Base-by-base conservation (phyloP, 805 yeast genomes). In the Saccharomycopsis sp. region DNA sequence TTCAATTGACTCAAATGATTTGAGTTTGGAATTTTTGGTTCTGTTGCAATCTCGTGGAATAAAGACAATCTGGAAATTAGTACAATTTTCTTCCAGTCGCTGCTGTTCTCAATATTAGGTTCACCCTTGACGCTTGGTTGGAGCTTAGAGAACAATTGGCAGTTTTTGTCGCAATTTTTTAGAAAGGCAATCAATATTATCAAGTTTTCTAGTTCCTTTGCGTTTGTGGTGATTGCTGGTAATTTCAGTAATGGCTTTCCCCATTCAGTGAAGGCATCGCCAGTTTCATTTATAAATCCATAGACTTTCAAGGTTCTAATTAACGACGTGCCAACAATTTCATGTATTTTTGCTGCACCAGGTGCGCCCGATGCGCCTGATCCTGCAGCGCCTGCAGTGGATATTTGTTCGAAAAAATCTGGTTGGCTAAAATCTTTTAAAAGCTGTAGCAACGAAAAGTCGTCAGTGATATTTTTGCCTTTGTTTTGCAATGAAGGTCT, bases 1-100 rank as follows among this genome's bases (percentile, higher is more conserved):
- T 89, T 87, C 37, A 89, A 75, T 14, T 90, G 91, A 1, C 91
- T 91, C 51, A 59, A 52, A 15, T 18, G 47, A 14, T 52, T 54
- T 14, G 51, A 37, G 37, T 57, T 79, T 78, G 70, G 81, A 84
- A 53, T 79, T 80, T 46, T 74, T 74, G 24, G 81, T 81, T 65
- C 72, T 75, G 51, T 84, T 2, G 77, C 73, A 2, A 77, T 65
- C 18, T 58, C 54, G 48, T 76, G 71, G 44, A 81, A 70, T 3
- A 82, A 68, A 2, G 79, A 69, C 15, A 83, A 68, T 61, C 86
- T 78, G 5, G 82, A 69, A 20, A 82, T 69, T 51, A 83, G 64
- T 23, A 72, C 66, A 15, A 77, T 16, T 16, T 16, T 18, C 48
- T 44, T 44, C 7, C 8, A 12, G 16, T 44, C 21, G 23, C 50